Evolutionary conservation across 805 yeast species (phyloP), one percentile per base, ranked within the genome.

Genomic region (Teunomyces lycoperdinae): DNA sequence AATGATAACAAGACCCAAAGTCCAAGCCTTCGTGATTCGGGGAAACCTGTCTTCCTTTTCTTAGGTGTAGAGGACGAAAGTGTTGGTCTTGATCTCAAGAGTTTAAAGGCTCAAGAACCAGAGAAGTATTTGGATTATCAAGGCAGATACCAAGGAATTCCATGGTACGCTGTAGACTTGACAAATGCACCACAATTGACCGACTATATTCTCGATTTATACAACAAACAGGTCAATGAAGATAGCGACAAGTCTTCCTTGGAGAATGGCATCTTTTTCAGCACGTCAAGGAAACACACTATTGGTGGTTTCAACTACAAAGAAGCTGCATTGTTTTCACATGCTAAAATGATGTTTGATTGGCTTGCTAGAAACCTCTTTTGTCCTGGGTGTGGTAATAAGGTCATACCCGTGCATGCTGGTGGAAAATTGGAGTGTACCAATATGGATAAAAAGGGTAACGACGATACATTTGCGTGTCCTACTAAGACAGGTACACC

Each of bases 351-450:
- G 83, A 87, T 83, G 60, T 60, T 90, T 46, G 96, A 91, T 64
- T 92, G 97, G 97, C 71, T 87, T 42, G 64, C 68, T 46, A 80
- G 89, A 45, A 87, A 86, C 58, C 73, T 75, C 48, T 85, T 77
- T 66, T 92, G 98, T 62, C 91, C 92, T 5, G 92, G 94, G 0
- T 92, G 98, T 70, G 97, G 96, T 0, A 60, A 76, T 0, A 66
- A 63, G 35, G 80, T 82, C 11, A 70, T 80, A 10, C 84, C 88
- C 2, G 73, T 84, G 5, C 81, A 84, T 54, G 86, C 83, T 0
- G 92, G 94, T 0, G 83, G 88, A 0, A 80, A 82, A 60, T 58
- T 83, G 39, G 47, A 55, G 9, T 85, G 91, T 60, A 67, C 79
- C 13, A 64, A 55, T 24, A 17, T 20, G 17, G 43, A 38, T 31